Base-by-base conservation (phyloP, 1,284 basidiomycete genomes). In the Ceratorhiza oryzae-sativae region DNA sequence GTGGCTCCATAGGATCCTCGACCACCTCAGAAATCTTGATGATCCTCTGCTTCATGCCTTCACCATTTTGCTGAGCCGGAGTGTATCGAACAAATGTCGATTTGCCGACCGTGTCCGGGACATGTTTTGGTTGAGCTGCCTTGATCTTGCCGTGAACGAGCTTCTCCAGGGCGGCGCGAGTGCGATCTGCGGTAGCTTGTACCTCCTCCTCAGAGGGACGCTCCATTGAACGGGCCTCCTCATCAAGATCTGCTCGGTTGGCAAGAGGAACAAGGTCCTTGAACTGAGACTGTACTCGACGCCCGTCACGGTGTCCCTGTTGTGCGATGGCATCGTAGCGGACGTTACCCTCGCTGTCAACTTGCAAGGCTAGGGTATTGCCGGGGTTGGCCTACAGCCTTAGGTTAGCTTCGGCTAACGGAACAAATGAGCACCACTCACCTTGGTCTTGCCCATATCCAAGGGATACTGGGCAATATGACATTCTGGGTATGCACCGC, bases 21-120 rank as follows among this genome's bases (percentile, higher is more conserved):
- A 95, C 93, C 5, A 97, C 91, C 77, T 96, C 94, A 3, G 95
- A 91, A 95, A 99, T 98, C 81, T 99, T 98, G 82, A 99, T 98
- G 77, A 99, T 98, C 61, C 97, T 85, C 81, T 99, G 97, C 80
- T 95, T 92, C 75, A 95, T 82, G 41, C 71, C 63, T 46, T 73
- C 74, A 36, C 87, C 87, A 71, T 87, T 88, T 77, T 94, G 93
- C 76, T 93, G 90, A 1, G 93, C 93, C 2, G 97, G 96, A 8
- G 97, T 99, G 80, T 99, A 99, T 12, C 97, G 90, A 76, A 99
- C 93, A 81, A 95, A 99, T 4, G 87, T 85, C 0, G 92, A 89
- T 80, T 92, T 91, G 8, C 90, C 92, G 73, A 90, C 88, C 20
- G 86, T 85, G 73, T 92, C 92, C 1, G 90, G 90, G 20, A 94